Evolutionary conservation across 2,329 filamentous ascomycete species (phyloP), one percentile per base, ranked within the genome.

Genomic region (Scorias spongiosa): DNA sequence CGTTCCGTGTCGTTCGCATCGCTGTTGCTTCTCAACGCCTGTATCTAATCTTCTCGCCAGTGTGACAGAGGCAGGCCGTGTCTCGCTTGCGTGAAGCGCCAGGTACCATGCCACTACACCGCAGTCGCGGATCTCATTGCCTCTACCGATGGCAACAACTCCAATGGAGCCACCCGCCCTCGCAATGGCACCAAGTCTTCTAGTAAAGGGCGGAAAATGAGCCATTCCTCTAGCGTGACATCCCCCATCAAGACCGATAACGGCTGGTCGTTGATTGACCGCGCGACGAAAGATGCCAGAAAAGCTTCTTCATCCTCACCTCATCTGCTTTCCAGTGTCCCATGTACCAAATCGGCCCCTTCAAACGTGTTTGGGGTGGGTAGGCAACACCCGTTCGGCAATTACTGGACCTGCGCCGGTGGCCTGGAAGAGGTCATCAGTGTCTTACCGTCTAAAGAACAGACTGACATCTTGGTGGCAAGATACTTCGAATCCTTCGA

Each of bases 321-420:
- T 2, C 70, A 65, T 15, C 68, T 86, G 10, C 67, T 87, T 39
- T 84, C 81, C 42, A 79, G 84, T 54, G 73, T 86, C 2, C 80
- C 82, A 0, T 83, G 81, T 56, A 81, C 81, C 0, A 70, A 75
- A 37, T 75, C 80, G 9, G 78, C 78, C 6, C 78, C 80, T 1
- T 84, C 80, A 44, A 85, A 84, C 50, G 80, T 87, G 44, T 88
- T 88, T 57, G 83, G 83, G n/a, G 78, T 86, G 49, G 82, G 81
- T 11, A 78, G 80, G 1, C 80, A 85, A 56, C 81, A 86, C 56
- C 82, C 81, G 0, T 87, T 87, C 57, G 78, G 81, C 54, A 88
- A 88, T 57, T 88, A 88, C 61, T 89, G 84, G 84, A 88, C 82
- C 2, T 84, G 80, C 54, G 74, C 80, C 48, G 83, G 84, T 40